Evolutionary conservation across 495 filamentous ascomycete species (phyloP), one percentile per base, ranked within the genome.

Genomic region (Daldinia bambusicola): DNA sequence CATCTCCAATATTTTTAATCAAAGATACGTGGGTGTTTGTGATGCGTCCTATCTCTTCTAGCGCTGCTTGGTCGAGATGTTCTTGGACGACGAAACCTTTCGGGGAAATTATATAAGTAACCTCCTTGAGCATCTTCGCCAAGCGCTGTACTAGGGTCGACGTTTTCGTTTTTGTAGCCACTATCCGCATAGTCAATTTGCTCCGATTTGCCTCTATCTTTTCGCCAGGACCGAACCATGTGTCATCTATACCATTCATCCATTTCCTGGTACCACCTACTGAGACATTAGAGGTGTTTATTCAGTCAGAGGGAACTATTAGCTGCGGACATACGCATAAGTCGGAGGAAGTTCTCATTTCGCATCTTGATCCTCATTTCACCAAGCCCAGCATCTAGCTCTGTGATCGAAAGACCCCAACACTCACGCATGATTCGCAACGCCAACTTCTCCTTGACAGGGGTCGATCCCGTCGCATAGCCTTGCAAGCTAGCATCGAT

Each of bases 21-120:
- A 69, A n/a, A 1, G 34, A 36, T 6, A 84, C 70, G 20, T 81
- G 38, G 4, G 80, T 76, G 62, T 83, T 83, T 12, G 83, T 85
- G 20, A 85, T 67, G 7, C 74, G 77, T 6, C 76, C 80, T 16
- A 85, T 59, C 60, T 84, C 80, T 38, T 80, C 71, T 2, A 86
- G 67, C 1, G 78, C 40, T 5, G 61, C 66, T 22, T 72, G 63
- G 8, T 67, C 53, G 9, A 80, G 43, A 18, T 66, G 50, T 12
- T 74, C 34, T 0, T 70, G 36, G 4, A 73, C 60, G 36, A 81
- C 22, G 2, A 78, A 57, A 22, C 61, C 22, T 0, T 72, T 4
- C 32, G 61, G 30, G 43, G 71, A 58, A 20, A 52, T 18, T 56
- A 32, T 61, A 0, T 37, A 22, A 0, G 12, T 38, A 26, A 68